phyloP scores from a whole-genome alignment of 108 stramenopile species.

The Cyclotella choctawhatcheeana region DNA sequence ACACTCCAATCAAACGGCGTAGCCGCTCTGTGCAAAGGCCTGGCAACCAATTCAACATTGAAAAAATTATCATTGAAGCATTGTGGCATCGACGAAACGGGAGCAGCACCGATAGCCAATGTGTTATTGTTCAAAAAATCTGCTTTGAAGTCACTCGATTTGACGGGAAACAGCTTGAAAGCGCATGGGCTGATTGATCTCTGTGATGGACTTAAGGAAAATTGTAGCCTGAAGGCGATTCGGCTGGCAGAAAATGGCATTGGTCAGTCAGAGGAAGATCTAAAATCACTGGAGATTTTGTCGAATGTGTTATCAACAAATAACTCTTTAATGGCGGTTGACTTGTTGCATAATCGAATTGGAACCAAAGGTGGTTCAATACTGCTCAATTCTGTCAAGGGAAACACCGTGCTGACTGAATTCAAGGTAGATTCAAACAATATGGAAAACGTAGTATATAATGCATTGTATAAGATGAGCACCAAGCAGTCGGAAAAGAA shows the following conservation, averaged over 20 bases:
- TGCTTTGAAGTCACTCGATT: slow-evolving; percentile 40
- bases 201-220: slow-evolving; percentile 44
- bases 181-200: slow-evolving; percentile 48
- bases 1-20: slow-evolving; percentile 49
- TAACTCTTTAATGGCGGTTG: slow-evolving; percentile 31
- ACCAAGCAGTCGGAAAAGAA: slow-evolving; percentile 15
- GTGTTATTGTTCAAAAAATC: slow-evolving; percentile 47
- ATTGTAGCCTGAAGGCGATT: slow-evolving; percentile 42
- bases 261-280: slow-evolving; percentile 35
- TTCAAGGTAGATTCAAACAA: slow-evolving; percentile 46
- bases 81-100: slow-evolving; percentile 53
- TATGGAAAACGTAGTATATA: too few relatives aligned
- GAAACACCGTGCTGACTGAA: slow-evolving; percentile 32
- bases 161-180: slow-evolving; percentile 49
- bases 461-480: slow-evolving; percentile 30
- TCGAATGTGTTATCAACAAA: slow-evolving; percentile 33
- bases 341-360: slow-evolving; percentile 62
- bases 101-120: slow-evolving; percentile 48
- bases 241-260: slow-evolving; percentile 56
- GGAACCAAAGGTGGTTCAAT: slow-evolving; percentile 33
- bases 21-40: slow-evolving; percentile 57
- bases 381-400: slow-evolving; percentile 18
- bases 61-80: slow-evolving; percentile 56
- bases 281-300: slow-evolving; percentile 39
- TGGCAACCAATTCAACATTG: slow-evolving; percentile 60